Percentiles rank a stretch among this genome's conserved stretches.
These are phyloP conservation scores for Talaromyces sp. DNA, from an alignment of 2,329 filamentous ascomycete genomes.

Conservation along the genomic window DNA sequence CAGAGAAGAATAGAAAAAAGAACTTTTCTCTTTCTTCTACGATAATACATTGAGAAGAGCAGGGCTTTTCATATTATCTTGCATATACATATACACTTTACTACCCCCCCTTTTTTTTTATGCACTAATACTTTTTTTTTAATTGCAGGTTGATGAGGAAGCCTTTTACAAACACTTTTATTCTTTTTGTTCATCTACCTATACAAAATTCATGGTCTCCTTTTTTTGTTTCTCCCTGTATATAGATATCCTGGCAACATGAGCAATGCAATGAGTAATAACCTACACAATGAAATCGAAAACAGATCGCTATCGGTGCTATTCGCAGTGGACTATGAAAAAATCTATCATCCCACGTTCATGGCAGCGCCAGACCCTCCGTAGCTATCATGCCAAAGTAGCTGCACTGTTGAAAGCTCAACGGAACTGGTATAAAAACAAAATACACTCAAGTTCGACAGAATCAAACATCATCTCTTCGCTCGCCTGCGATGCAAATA, in stretches of 20 bases:
- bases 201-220: too few species aligned
- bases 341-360: neutral
- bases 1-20: neutral
- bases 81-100: neutral
- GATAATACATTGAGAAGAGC: neutral
- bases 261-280: neutral
- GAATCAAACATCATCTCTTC: conserved; percentile 2
- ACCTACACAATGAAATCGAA: neutral
- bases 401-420: neutral
- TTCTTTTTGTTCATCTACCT: neutral
- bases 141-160: too few species aligned
- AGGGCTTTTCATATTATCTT: neutral
- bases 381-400: neutral
- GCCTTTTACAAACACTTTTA: neutral
- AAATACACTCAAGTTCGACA: neutral
- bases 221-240: neutral
- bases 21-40: neutral
- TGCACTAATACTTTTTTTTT: neutral
- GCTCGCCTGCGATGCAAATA: conserved; percentile 13
- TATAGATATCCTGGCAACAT: neutral
- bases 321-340: neutral
- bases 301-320: neutral
- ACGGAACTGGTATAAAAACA: neutral
- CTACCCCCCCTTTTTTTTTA: neutral
- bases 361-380: neutral